Evolutionary conservation across 2,329 filamentous ascomycete genomes (phyloP), one percentile per base, ranked within the genome.

Genomic region (Lachnellula occidentalis): DNA sequence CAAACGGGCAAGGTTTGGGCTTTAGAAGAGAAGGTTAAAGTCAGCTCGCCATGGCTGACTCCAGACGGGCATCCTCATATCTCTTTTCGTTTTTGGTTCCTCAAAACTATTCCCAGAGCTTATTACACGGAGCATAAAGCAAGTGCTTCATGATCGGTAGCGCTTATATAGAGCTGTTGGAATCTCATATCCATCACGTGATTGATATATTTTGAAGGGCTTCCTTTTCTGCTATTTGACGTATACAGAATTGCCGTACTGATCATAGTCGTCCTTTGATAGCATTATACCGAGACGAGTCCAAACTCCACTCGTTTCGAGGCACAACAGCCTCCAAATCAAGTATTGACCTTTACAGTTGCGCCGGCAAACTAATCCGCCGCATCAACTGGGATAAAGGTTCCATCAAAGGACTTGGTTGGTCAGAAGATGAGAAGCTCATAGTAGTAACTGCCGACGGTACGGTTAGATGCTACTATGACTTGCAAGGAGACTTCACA

Each of bases 361-460:
- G 87, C 71, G 87, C 94, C 11, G 94, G 94, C 51, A 94, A 91
- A 75, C 82, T 90, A 55, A 86, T 99, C 59, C 86, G 87, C 65
- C 84, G 83, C 68, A 90, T 96, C 61, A 82, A 87, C 69, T 97
- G 92, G 92, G 92, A 97, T 65, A 90, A 92, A 73, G 90, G 90
- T 45, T 77, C 85, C 3, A 89, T 99, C 67, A 88, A 86, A 70
- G 91, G 90, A 2, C 78, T 99, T 19, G 94, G 94, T 34, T 99
- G 94, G 94, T 96, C 92, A 19, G 92, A 96, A 66, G 90, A 96
- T 61, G 94, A 99, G 76, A 87, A 88, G 68, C 79, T 99, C 46
- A 76, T 99, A 4, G 87, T 96, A 0, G 85, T 97, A 50, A 90
- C 91, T 9, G 82, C 88, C 51, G 92, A 99, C 67, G 94, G 94